Conservation (phyloP, 83 land plant species). For the Picea abies region DNA sequence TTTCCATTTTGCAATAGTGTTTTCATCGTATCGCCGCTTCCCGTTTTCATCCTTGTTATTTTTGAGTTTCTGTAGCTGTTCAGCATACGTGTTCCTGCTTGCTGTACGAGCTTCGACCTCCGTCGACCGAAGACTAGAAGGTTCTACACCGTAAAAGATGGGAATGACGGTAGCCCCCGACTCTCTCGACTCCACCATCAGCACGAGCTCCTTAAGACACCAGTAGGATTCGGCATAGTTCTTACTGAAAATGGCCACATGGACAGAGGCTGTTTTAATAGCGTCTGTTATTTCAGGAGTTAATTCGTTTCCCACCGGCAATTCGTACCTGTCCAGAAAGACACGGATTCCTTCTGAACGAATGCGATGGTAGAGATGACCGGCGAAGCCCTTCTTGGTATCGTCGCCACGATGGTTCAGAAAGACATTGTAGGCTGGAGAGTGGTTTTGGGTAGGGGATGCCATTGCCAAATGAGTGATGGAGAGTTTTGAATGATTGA, state of each 20-base stretch:
- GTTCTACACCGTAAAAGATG: background rate
- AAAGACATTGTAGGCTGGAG: background rate
- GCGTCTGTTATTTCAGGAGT: background rate
- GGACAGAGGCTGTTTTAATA: background rate
- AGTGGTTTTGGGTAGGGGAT: too few species aligned
- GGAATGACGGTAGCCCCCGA: background rate
- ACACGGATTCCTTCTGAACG: background rate
- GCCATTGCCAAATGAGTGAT: too few species aligned
- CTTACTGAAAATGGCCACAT: background rate
- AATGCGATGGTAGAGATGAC: background rate
- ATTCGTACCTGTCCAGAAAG: background rate
- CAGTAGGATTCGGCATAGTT: background rate
- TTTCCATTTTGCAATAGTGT: too few species aligned
- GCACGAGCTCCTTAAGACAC: background rate
- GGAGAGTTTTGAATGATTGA: too few species aligned
- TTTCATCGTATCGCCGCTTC: too few species aligned
- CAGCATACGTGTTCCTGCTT: background rate
- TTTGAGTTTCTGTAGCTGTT: too few species aligned
- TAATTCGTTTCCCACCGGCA: background rate
- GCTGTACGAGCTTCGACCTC: too few species aligned
- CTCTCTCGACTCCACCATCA: background rate
- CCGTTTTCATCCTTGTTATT: too few species aligned
- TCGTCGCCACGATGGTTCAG: conserved; percentile 1
- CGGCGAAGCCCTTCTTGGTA: background rate
- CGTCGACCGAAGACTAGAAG: background rate